Conservation (phyloP, 306 rosid genomes). For the Urtica urens region DNA sequence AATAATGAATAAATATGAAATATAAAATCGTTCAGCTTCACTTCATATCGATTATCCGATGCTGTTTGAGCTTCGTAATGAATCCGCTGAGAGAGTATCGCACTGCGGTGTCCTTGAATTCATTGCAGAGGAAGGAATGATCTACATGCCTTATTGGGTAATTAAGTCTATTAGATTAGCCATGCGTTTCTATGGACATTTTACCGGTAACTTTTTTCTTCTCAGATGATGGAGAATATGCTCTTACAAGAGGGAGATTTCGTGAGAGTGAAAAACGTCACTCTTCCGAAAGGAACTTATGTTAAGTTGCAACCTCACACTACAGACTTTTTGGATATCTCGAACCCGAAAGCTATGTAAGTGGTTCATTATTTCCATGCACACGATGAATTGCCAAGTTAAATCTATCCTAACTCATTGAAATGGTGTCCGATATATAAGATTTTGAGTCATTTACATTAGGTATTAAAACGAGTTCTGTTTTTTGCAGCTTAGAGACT, state of each 20-base stretch:
- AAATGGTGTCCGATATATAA: no score
- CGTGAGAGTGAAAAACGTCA: constrained; percentile 74
- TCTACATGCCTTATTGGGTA: constrained; percentile 99
- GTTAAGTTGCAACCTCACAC: constrained; percentile 98
- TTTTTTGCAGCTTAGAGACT: constrained; percentile 68
- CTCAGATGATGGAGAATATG: constrained; percentile 99
- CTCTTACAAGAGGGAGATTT: constrained; percentile 85
- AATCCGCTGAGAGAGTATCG: constrained; percentile 56
- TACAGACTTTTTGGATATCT: constrained; percentile 85
- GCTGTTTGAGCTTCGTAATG: constrained; percentile 90
- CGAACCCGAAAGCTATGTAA: constrained; percentile 98
- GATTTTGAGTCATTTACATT: no score
- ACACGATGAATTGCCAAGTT: no score
- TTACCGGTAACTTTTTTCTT: no score
- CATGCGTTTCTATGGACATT: no score
- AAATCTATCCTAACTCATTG: no score
- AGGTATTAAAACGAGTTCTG: no score
- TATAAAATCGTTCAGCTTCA: constrained; percentile 58
- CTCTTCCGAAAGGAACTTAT: constrained; percentile 94
- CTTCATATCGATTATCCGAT: constrained; percentile 96
- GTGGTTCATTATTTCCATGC: no score
- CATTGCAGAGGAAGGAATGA: constrained; percentile 99
- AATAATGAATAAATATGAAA: constrained; percentile 11
- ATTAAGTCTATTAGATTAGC: constrained; percentile 22
- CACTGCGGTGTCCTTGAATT: constrained; percentile 98